These are phyloP conservation scores for Tricladium varicosporioides DNA, from an alignment of 2,329 filamentous ascomycete species.

Conservation along the genomic window DNA sequence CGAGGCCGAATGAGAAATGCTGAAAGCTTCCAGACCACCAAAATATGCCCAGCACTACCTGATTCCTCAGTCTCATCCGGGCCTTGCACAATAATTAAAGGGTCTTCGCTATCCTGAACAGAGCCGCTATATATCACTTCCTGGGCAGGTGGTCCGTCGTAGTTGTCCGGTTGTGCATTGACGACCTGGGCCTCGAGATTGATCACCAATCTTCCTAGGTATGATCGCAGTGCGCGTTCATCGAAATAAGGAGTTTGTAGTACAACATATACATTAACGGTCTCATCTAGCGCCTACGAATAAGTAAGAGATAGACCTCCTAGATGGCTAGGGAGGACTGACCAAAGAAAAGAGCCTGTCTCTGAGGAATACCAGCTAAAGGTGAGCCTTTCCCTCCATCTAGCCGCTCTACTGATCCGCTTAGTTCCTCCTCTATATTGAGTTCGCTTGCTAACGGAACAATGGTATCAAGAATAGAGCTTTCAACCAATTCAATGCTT, in stretches of 20 bases:
- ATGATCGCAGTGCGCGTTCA: slow-evolving; percentile 54
- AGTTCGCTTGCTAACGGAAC: slow-evolving; percentile 57
- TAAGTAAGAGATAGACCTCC: slow-evolving; percentile 44
- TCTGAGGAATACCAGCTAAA: slow-evolving; percentile 56
- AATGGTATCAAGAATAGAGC: slow-evolving; percentile 59
- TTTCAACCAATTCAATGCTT: slow-evolving; percentile 50
- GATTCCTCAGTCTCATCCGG: slow-evolving; percentile 40
- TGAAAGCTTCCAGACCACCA: slow-evolving; percentile 59
- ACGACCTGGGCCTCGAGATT: slow-evolving; percentile 65
- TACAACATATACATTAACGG: slow-evolving; percentile 65
- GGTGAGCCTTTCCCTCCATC: slow-evolving; percentile 38
- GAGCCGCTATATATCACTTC: slow-evolving; percentile 61
- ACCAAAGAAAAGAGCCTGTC: slow-evolving; percentile 73
- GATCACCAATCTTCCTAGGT: slow-evolving; percentile 61
- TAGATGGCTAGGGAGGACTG: slow-evolving; percentile 36
- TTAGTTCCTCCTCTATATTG: slow-evolving; percentile 51
- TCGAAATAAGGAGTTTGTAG: slow-evolving; percentile 62
- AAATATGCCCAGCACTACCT: slow-evolving; percentile 41
- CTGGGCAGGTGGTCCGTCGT: slow-evolving; percentile 43
- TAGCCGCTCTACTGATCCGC: slow-evolving; percentile 39
- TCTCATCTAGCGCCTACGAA: slow-evolving; percentile 65
- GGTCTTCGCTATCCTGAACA: slow-evolving; percentile 48
- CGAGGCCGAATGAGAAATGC: slow-evolving; percentile 59
- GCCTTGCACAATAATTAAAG: slow-evolving; percentile 44
- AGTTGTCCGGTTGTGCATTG: slow-evolving; percentile 51